Evolutionary conservation across 129 eudicot species (phyloP).

Genomic region (Flaveria bidentis): DNA sequence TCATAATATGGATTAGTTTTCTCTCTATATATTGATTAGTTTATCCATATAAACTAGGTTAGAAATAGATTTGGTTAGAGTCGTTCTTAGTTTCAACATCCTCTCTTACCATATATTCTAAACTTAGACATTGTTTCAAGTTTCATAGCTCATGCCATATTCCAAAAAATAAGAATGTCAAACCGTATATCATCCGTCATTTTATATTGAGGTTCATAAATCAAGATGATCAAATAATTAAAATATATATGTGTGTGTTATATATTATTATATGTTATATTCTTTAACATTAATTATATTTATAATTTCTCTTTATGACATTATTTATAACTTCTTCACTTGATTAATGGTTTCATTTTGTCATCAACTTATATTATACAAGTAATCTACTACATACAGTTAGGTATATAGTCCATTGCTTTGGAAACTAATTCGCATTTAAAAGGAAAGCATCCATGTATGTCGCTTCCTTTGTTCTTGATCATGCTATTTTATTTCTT

Average conservation of each 20-base stretch:
- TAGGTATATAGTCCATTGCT: background rate
- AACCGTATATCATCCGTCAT: background rate
- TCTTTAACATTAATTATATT: too few relatives aligned
- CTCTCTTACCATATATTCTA: background rate
- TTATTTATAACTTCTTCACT: too few relatives aligned
- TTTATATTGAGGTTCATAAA: slow-evolving; percentile 10
- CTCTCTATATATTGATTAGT: too few relatives aligned
- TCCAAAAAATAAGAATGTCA: slow-evolving; percentile 1
- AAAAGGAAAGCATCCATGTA: background rate
- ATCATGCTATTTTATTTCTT: background rate
- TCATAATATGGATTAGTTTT: too few relatives aligned
- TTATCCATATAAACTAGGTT: too few relatives aligned
- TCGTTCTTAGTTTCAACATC: background rate
- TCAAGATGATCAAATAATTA: background rate
- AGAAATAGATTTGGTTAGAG: background rate
- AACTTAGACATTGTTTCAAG: background rate
- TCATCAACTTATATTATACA: background rate
- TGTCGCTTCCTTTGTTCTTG: slow-evolving; percentile 14
- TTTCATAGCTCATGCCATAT: background rate
- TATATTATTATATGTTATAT: background rate
- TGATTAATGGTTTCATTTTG: background rate
- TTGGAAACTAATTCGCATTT: slow-evolving; percentile 4
- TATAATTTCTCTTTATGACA: background rate
- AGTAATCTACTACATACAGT: background rate
- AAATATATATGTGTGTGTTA: background rate